Evolutionary conservation across 1,284 basidiomycete genomes (phyloP).

Genomic region (Leccinum cinnamomeum): DNA sequence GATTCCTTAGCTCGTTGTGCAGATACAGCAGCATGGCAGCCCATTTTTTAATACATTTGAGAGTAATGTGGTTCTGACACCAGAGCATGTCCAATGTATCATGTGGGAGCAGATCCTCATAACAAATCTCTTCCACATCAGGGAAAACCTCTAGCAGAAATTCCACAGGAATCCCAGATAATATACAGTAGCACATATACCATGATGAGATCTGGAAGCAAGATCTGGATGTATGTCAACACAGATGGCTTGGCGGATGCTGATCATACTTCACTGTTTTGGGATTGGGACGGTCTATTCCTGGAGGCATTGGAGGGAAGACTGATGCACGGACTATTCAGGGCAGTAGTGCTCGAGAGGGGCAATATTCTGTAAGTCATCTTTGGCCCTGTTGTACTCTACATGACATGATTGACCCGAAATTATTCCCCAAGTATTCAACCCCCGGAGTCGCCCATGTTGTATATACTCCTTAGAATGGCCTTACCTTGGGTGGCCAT

Average conservation of each 20-base stretch:
- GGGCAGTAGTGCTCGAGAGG: neutral
- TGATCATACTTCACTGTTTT: neutral
- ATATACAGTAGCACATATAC: neutral
- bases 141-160: no score
- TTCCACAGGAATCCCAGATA: no score
- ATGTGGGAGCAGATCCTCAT: no score
- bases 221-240: neutral
- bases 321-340: neutral
- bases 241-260: rapidly evolving
- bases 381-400: no score
- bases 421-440: neutral
- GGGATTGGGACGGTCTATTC: neutral
- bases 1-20: no score
- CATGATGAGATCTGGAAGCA: neutral
- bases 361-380: neutral
- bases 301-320: neutral
- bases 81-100: no score
- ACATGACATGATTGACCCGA: neutral
- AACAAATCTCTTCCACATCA: no score
- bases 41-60: no score
- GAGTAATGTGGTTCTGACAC: no score
- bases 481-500: neutral
- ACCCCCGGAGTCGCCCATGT: neutral
- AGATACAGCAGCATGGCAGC: no score
- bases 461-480: neutral